Evolutionary conservation across 2,329 filamentous ascomycete species (phyloP).

Genomic region (Aspergillus bombycis): DNA sequence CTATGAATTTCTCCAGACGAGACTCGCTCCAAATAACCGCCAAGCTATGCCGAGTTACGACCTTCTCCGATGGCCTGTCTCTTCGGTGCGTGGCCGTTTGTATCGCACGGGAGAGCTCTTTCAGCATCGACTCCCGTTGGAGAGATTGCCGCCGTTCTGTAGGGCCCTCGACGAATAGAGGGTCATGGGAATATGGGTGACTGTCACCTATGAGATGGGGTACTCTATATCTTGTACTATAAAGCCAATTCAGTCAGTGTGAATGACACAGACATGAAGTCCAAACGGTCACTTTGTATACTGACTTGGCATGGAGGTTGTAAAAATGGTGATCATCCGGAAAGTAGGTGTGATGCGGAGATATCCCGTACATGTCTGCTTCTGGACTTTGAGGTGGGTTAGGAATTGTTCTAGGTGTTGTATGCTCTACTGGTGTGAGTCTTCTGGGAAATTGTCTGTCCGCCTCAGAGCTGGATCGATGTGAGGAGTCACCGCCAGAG

Average conservation of each 20-base stretch:
- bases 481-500: background rate
- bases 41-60: constrained; percentile 14
- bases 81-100: background rate
- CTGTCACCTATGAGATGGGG: background rate
- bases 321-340: background rate
- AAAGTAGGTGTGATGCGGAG: background rate
- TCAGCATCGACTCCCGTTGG: background rate
- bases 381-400: background rate
- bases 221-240: background rate
- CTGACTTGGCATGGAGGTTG: background rate
- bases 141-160: background rate
- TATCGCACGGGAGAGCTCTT: background rate
- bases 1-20: constrained; percentile 14
- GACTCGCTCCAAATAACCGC: constrained; percentile 14
- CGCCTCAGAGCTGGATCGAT: background rate
- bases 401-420: background rate
- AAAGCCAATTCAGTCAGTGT: background rate
- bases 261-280: background rate
- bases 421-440: background rate
- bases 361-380: background rate
- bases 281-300: background rate
- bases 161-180: background rate
- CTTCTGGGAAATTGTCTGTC: background rate
- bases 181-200: background rate
- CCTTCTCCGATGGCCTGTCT: constrained; percentile 6